These are phyloP conservation scores for Apiospora hydei DNA, from an alignment of 2,329 filamentous ascomycete genomes.

Conservation along the genomic window DNA sequence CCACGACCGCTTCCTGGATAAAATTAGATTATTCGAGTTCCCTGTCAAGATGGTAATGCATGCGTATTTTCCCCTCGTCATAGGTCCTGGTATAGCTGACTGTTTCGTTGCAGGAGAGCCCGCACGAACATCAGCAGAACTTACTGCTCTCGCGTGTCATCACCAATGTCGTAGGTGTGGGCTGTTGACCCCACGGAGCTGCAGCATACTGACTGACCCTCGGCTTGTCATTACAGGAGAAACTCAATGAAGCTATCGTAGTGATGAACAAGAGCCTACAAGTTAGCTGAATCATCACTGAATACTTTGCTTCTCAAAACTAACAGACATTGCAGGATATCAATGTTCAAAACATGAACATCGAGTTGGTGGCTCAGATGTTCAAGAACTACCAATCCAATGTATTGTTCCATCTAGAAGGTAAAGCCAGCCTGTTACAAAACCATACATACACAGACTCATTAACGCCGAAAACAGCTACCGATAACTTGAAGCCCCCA, in stretches of 20 bases:
- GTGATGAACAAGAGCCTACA: conserved; percentile 93
- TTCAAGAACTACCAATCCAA: conserved; percentile 99
- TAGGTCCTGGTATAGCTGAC: not conserved
- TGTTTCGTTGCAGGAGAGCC: conserved; percentile 74
- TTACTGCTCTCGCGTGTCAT: conserved; percentile 93
- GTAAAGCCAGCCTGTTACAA: conserved; percentile 54
- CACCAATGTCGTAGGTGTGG: conserved; percentile 84
- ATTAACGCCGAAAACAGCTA: conserved; percentile 60
- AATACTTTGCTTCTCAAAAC: not conserved
- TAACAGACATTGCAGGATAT: conserved; percentile 73
- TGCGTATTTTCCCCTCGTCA: too few relatives aligned
- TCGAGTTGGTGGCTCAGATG: conserved; percentile 97
- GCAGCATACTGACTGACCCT: not conserved
- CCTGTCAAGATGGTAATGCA: not conserved
- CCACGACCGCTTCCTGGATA: not conserved
- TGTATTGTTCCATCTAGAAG: conserved; percentile 95
- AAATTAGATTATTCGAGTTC: not conserved
- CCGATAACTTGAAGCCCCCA: conserved; percentile 83
- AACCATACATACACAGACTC: not conserved
- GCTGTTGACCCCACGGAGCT: not conserved
- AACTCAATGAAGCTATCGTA: conserved; percentile 92
- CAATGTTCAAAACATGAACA: conserved; percentile 98
- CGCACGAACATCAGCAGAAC: conserved; percentile 97
- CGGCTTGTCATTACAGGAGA: conserved; percentile 69
- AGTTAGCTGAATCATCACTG: conserved; percentile 52